phyloP scores from a whole-genome alignment of 2,329 filamentous ascomycete species.

The Aspergillus oerlinghausenensis region DNA sequence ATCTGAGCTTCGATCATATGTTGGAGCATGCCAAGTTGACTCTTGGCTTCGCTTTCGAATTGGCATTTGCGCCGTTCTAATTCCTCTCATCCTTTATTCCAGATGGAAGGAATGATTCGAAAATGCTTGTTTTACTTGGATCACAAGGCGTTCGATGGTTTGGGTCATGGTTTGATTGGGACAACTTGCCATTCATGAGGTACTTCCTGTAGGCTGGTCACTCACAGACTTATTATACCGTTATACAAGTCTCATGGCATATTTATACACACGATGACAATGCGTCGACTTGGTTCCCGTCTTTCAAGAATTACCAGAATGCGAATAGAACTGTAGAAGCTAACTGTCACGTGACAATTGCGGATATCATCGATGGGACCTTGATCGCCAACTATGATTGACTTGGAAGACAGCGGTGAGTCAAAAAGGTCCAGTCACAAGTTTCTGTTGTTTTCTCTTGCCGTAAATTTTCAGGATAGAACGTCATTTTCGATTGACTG shows the following conservation, averaged over 20 bases:
- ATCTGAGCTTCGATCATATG: constrained; percentile 82
- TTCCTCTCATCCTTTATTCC: background rate
- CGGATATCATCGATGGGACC: background rate
- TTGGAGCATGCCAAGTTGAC: constrained; percentile 83
- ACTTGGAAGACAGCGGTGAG: background rate
- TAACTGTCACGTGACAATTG: background rate
- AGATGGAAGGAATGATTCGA: background rate
- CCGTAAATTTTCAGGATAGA: background rate
- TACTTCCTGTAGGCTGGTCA: background rate
- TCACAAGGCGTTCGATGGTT: constrained; percentile 1
- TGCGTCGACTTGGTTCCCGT: background rate
- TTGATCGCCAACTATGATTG: background rate
- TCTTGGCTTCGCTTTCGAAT: constrained; percentile 75
- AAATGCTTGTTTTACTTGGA: background rate
- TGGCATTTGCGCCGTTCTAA: constrained; percentile 69
- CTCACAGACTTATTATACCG: background rate
- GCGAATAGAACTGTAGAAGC: background rate
- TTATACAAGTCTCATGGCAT: background rate
- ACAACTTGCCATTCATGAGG: background rate
- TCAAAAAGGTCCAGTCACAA: background rate
- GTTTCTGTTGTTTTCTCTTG: background rate
- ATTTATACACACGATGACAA: background rate
- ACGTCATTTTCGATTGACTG: background rate
- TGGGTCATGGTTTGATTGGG: background rate
- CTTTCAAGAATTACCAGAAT: background rate